phyloP scores from a whole-genome alignment of 805 yeast species.

The Sugiyamaella americana region DNA sequence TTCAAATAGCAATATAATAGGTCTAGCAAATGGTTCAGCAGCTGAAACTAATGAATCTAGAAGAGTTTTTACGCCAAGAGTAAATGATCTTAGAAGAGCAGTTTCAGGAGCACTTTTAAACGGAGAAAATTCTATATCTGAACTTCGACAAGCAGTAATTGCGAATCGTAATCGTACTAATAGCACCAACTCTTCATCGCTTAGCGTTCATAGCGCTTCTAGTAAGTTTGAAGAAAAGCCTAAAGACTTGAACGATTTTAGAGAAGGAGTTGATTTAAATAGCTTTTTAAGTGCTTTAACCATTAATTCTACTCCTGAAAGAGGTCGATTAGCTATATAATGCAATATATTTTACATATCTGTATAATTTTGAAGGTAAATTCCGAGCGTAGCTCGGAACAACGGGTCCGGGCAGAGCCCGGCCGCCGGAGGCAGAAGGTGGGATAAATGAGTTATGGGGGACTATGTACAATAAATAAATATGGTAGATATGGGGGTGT shows the following conservation, averaged over 20 bases:
- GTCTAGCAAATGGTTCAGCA: not conserved
- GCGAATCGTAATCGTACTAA: not conserved
- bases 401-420: too few relatives aligned
- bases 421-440: too few relatives aligned
- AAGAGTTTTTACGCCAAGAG: constrained; percentile 17
- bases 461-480: too few relatives aligned
- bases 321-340: constrained; percentile 6
- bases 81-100: constrained; percentile 19
- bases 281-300: constrained; percentile 9
- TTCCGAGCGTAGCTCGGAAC: too few relatives aligned
- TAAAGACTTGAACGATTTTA: not conserved
- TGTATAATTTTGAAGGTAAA: too few relatives aligned
- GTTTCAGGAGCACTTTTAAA: constrained; percentile 12
- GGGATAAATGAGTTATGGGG: too few relatives aligned
- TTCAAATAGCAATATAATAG: not conserved
- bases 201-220: constrained; percentile 5
- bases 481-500: too few relatives aligned
- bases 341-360: too few relatives aligned
- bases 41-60: constrained; percentile 1
- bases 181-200: constrained; percentile 3
- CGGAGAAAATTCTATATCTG: not conserved
- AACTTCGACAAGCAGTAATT: not conserved
- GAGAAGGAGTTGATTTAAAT: constrained; percentile 5
- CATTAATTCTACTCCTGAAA: constrained; percentile 1
- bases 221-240: constrained; percentile 7